Base-by-base conservation (phyloP, 331 rosid genomes). In the Malus hybrid region DNA sequence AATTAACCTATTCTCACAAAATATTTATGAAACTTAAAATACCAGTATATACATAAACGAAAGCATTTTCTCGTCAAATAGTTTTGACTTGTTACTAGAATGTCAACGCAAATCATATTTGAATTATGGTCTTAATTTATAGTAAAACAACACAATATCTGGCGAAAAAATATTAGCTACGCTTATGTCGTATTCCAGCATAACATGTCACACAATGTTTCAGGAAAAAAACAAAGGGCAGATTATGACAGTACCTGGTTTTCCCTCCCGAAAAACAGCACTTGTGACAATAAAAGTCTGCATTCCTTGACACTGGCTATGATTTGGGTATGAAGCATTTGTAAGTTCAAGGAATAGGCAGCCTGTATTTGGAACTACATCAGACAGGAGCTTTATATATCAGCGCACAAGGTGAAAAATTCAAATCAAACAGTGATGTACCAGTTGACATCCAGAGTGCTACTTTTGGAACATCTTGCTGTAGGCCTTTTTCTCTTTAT, bases 401-500 rank as follows among this genome's bases (percentile, higher is more conserved):
- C 50, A 4, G 52, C 6, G 28, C 28, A 10, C 36, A 65, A 61
- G 52, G 6, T 7, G 9, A 61, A 61, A 61, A 5, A 11, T 11
- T 61, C 55, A 48, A 46, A 66, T 44, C 48, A 67, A 53, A 60
- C 22, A 39, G 56, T 24, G 55, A 75, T 80, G 28, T 82, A 85
- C 92, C 89, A 20, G 69, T 84, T 60, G 68, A 70, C 73, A 19
- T 46, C 71, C 4, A 6, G 64, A 72, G 63, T 57, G 86, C 80
- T 87, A 86, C 79, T 72, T 7, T 42, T 77, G 91, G 78, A 93
- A 93, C 98, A 93, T 93, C 76, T 88, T 91, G 88, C 93, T 68
- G 53, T 79, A 93, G 34, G 95, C 97, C 70, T 86, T 85, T 55
- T 83, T 88, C 89, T 91, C 96, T 79, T 36, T 84, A 80, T 93